Conservation (phyloP, 2,329 filamentous ascomycete genomes). For the Ceratocystis smalleyi region DNA sequence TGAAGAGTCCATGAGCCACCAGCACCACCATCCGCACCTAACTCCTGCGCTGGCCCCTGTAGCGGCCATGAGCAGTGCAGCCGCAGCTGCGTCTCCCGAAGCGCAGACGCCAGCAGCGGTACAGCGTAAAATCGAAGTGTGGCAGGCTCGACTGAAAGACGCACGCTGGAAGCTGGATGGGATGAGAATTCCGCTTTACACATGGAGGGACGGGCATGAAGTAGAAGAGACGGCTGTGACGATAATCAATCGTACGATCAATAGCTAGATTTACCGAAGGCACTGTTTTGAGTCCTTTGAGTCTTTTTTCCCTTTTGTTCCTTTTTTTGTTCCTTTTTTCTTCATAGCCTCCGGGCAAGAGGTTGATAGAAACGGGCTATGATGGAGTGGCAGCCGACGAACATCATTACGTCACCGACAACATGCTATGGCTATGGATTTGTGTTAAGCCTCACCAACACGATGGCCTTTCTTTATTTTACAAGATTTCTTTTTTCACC, state of each 20-base stretch:
- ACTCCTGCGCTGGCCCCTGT: conserved; percentile 59
- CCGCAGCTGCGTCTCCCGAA: conserved; percentile 41
- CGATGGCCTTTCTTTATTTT: no score
- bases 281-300: no score
- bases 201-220: conserved; percentile 58
- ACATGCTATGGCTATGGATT: no score
- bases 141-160: conserved; percentile 3
- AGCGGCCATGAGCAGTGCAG: conserved; percentile 50
- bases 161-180: conserved; percentile 34
- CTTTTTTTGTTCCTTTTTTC: no score
- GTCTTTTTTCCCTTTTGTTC: neutral
- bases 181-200: conserved; percentile 52
- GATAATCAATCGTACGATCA: conserved; percentile 2
- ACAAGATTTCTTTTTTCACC: no score
- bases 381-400: no score
- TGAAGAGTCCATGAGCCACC: neutral
- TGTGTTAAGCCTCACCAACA: no score
- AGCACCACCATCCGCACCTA: conserved; percentile 19
- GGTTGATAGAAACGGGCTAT: no score
- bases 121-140: conserved; percentile 11
- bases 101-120: conserved; percentile 20
- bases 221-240: conserved; percentile 49
- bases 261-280: neutral
- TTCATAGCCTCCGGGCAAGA: no score
- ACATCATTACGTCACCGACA: no score